Evolutionary conservation across 371 early-diverging fungal genomes (phyloP), one percentile per base, ranked within the genome.

Genomic region (Lichtheimia hyalospora): DNA sequence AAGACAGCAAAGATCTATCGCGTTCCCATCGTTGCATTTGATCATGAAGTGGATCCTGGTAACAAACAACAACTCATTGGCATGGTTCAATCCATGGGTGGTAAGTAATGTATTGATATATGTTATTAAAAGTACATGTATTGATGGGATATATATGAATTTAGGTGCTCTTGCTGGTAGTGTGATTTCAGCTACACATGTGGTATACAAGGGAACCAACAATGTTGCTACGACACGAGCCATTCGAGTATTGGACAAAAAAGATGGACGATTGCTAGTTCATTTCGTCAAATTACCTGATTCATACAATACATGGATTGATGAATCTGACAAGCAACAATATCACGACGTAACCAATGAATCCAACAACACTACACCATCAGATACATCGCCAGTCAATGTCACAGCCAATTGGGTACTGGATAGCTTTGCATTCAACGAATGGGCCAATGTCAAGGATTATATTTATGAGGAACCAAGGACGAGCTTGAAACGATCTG

Each of bases 221-320:
- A 39, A 43, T 23, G 39, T 64, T 54, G 71, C 80, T 16, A 80
- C 77, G 0, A 53, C 57, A 42, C 55, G 55, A 70, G 75, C 49
- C 27, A 58, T 20, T 58, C 66, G 39, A 58, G 60, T 49, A 53
- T 72, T 24, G 70, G 68, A 23, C 73, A 77, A 52, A 73, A 77
- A 62, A 72, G 66, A 73, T 68, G 62, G 76, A 75, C 23, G 75
- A 69, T 54, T 77, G 77, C 42, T 16, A 0, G 73, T 92, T 1
- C 93, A 92, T 64, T 87, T 86, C 78, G 75, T 86, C 78, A 84
- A 86, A 58, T 79, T 85, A 49, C 93, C 93, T 4, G 90, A 88
- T 60, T 91, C 93, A 3, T 83, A 85, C 63, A 89, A 92, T 58
- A 71, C 74, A 20, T 88, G 89, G 86, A 69, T 88, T 13, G 62